phyloP scores from a whole-genome alignment of 768 basidiomycete species.

The Amylocystis lapponica region DNA sequence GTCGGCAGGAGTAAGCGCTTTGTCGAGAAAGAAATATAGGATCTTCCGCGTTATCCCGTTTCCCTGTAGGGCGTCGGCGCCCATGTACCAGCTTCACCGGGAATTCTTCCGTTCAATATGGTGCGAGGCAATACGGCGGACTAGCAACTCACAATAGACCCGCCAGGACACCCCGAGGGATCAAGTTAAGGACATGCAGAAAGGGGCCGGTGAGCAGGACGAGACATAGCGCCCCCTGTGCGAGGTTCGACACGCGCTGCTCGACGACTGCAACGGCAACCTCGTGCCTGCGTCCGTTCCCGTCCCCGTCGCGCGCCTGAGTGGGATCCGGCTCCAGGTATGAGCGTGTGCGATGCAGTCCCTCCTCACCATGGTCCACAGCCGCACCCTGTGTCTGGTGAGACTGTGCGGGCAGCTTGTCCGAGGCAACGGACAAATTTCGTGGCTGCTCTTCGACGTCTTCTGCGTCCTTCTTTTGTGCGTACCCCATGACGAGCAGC shows the following conservation, averaged over 20 bases:
- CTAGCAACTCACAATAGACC: constrained; percentile 65
- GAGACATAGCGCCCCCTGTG: constrained; percentile 74
- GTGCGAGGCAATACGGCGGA: not conserved
- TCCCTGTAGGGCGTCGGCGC: constrained; percentile 68
- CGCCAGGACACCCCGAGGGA: constrained; percentile 79
- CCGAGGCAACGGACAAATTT: not conserved
- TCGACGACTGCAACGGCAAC: constrained; percentile 77
- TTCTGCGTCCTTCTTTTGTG: constrained; percentile 31
- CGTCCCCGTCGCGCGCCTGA: constrained; percentile 17
- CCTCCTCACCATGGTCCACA: not conserved
- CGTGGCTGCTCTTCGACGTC: constrained; percentile 30
- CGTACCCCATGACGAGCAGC: constrained; percentile 60
- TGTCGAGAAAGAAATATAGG: constrained; percentile 75
- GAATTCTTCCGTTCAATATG: not conserved
- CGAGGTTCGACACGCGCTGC: constrained; percentile 88
- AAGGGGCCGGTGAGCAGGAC: constrained; percentile 80
- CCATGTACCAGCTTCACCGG: constrained; percentile 82
- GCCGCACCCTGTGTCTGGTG: too few species aligned
- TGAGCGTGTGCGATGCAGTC: constrained; percentile 1
- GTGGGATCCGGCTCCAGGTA: constrained; percentile 22
- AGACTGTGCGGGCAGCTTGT: too few species aligned
- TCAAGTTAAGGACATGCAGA: constrained; percentile 69
- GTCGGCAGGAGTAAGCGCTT: constrained; percentile 45
- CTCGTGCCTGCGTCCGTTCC: constrained; percentile 31
- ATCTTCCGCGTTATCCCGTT: constrained; percentile 84